Base-by-base conservation (phyloP, 805 yeast species). In the Saccharomyces eubayanus region DNA sequence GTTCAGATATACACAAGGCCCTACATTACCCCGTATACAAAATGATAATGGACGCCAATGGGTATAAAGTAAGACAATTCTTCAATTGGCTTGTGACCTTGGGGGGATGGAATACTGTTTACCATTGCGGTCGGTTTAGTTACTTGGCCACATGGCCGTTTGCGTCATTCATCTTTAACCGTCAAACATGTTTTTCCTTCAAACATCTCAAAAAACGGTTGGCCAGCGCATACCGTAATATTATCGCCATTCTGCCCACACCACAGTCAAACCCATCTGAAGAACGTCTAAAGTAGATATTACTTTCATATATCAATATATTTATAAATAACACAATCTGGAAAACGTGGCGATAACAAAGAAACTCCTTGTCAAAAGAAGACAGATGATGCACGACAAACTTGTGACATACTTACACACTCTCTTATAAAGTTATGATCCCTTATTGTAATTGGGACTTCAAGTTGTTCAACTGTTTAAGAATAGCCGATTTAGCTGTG, bases 401-500 rank as follows among this genome's bases (percentile, higher is more conserved):
- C 20, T 8, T 11, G 24, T 16, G 4, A 16, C 43, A 11, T 36
- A 12, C 10, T 10, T 3, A 16, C 20, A 14, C 10, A 8, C 43
- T 36, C 1, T 9, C 11, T 10, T 16, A 36, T 36, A 36, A 36
- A 6, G 41, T 36, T 16, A 16, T 21, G 21, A 4, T 16, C 43
- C 31, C 12, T 46, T 45, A 40, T 6, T 20, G 21, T 12, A 70
- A 51, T 57, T 71, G 72, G 5, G 63, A 55, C 60, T 67, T 59
- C 51, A 75, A 59, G 46, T 62, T 65, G 2, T 57, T 49, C 55
- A 92, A 74, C 72, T 94, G 99, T 64, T 82, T 79, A 50, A 82
- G 66, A n/a, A 94, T 88, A 14, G 99, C 97, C 36, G 82, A 72
- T 71, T 84, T 89, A 14, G 98, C 97, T 31, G 99, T 91, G 61